Evolutionary conservation across 2,329 filamentous ascomycete species (phyloP), one percentile per base, ranked within the genome.

Genomic region (Tolypocladium inflatum): DNA sequence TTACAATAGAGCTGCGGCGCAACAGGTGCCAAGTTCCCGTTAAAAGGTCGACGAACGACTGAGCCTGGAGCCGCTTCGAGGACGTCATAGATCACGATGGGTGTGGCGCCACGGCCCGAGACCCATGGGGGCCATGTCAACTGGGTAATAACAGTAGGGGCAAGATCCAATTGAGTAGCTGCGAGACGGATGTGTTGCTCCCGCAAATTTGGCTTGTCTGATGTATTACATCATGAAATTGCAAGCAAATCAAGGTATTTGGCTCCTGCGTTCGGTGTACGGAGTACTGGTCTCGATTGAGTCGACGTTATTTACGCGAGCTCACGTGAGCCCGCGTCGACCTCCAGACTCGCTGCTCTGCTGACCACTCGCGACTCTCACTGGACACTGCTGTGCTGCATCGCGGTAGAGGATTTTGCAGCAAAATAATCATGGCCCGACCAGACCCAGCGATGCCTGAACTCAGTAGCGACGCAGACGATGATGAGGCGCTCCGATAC

Each of bases 401-500:
- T 48, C 15, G 23, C 45, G 13, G 6, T 15, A 23, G 19, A 9
- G 6, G 23, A 23, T 17, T 33, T 33, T 30, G 26, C 30, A 10
- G 26, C 48, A 30, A 48, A 17, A 10, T 19, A 23, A 48, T 23
- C 42, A 58, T 55, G 57, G 37, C 53, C 5, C 39, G 33, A 23
- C 30, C 43, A 7, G 19, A 57, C 7, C 45, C 53, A 19, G 19
- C 37, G 57, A 65, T 66, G 33, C 57, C 62, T 19, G 59, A 67
- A 38, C 66, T 72, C 59, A 67, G 59, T 41, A 65, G 66, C 52
- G 70, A 73, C 52, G 69, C 69, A 30, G 78, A 81, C 52, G 80
- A 85, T 23, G 82, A 87, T 55, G 81, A 83, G 59, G 82, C 84
- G 37, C 70, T 87, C n/a, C 77, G 77, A 35, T 76, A 75, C 59